phyloP scores from a whole-genome alignment of 1,284 basidiomycete genomes.

The Phellopilus nigrolimitatus region DNA sequence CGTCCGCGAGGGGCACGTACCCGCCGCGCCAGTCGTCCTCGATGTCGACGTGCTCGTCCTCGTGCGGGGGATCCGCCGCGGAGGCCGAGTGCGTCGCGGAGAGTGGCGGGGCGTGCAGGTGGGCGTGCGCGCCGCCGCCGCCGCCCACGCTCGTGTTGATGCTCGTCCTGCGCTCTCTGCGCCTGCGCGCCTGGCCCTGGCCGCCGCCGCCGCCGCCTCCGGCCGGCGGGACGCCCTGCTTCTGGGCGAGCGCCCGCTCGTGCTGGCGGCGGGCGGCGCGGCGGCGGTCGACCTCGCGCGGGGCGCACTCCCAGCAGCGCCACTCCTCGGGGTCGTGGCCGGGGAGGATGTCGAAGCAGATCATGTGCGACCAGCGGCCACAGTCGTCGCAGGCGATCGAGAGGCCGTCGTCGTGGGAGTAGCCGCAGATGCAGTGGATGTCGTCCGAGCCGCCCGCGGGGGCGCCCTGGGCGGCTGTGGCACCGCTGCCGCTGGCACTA shows the following conservation, averaged over 20 bases:
- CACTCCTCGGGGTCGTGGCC: constrained; percentile 68
- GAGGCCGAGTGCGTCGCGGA: constrained; percentile 11
- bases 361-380: constrained; percentile 86
- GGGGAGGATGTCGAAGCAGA: constrained; percentile 74
- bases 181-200: constrained; percentile 23
- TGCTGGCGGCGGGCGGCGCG: constrained; percentile 1
- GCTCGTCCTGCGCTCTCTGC: constrained; percentile 2
- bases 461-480: background rate
- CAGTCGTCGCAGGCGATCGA: constrained; percentile 91
- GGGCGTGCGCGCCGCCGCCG: no score
- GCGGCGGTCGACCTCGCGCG: constrained; percentile 36
- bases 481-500: constrained; percentile 21
- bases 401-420: constrained; percentile 82
- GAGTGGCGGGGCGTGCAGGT: background rate
- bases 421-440: constrained; percentile 72
- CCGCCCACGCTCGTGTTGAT: background rate
- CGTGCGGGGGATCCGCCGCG: constrained; percentile 18
- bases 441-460: constrained; percentile 35
- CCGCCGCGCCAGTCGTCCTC: constrained; percentile 36
- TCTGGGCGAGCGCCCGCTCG: constrained; percentile 41
- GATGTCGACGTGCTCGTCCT: constrained; percentile 48
- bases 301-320: constrained; percentile 58
- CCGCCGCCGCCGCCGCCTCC: constrained; percentile 23
- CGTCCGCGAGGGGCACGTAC: constrained; percentile 45
- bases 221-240: constrained; percentile 38